Conservation (phyloP, 192 early-diverging fungal species). For the Helicostylum pulchrum region DNA sequence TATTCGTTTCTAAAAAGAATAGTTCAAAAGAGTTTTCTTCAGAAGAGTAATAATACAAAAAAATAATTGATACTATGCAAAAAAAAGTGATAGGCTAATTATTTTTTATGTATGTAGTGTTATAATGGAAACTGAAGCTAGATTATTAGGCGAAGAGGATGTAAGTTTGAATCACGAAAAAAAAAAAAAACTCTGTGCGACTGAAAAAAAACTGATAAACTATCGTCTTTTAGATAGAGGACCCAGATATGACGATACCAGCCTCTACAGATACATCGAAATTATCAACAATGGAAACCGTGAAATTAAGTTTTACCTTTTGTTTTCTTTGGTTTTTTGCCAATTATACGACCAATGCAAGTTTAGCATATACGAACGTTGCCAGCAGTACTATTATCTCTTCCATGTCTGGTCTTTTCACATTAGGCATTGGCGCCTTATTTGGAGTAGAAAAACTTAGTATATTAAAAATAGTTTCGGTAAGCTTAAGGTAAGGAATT, state of each 20-base stretch:
- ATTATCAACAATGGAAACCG: constrained; percentile 41
- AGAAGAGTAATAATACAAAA: constrained; percentile 2
- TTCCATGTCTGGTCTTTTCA: constrained; percentile 75
- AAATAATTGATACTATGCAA: background rate
- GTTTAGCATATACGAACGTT: constrained; percentile 71
- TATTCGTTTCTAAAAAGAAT: constrained; percentile 23
- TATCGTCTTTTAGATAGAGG: background rate
- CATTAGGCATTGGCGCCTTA: constrained; percentile 60
- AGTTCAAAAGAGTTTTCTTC: background rate
- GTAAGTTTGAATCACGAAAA: background rate
- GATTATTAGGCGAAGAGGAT: background rate
- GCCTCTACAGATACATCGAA: background rate
- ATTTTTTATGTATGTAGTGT: background rate
- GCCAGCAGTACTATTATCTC: constrained; percentile 72
- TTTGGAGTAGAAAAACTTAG: constrained; percentile 61
- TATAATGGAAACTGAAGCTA: background rate
- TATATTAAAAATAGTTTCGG: constrained; percentile 51
- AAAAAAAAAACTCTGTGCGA: background rate
- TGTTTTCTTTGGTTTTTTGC: constrained; percentile 80
- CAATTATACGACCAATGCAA: constrained; percentile 70
- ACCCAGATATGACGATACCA: too few relatives aligned
- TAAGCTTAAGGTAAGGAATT: constrained; percentile 43
- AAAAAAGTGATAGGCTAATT: background rate
- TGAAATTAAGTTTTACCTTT: constrained; percentile 60
- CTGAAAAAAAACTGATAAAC: background rate